A percentile compares a stretch with the other conserved stretches of the same genome.
These are phyloP conservation scores for Capillidium heterosporum DNA, from an alignment of 371 early-diverging fungal species.

Conservation along the genomic window DNA sequence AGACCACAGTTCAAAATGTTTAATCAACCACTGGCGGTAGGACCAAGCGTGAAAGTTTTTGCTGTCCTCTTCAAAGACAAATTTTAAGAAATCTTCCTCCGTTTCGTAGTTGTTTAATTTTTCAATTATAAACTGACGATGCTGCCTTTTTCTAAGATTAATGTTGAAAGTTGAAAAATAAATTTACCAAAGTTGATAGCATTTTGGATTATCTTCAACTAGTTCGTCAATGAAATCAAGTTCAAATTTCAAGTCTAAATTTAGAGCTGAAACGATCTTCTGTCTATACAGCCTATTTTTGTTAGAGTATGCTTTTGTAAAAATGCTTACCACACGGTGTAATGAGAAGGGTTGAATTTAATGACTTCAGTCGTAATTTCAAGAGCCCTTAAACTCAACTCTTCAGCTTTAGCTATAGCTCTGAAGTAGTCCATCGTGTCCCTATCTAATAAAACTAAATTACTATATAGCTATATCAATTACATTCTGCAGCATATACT, in stretches of 20 bases:
- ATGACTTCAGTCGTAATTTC: conserved; percentile 63
- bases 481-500: conserved; percentile 70
- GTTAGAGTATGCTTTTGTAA: not conserved
- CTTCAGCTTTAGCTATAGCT: conserved; percentile 47
- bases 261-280: conserved; percentile 42
- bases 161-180: not conserved
- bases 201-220: conserved; percentile 63
- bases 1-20: conserved; percentile 54
- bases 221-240: conserved; percentile 52
- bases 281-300: conserved; percentile 67
- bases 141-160: conserved; percentile 35
- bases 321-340: conserved; percentile 69
- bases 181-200: conserved; percentile 80
- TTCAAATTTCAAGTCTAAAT: conserved; percentile 42
- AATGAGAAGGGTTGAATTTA: conserved; percentile 75
- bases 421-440: conserved; percentile 80
- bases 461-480: not conserved
- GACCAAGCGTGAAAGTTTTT: conserved; percentile 98
- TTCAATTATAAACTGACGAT: conserved; percentile 69
- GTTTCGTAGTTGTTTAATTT: conserved; percentile 23
- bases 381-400: conserved; percentile 61
- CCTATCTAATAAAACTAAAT: conserved; percentile 22
- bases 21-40: conserved; percentile 84
- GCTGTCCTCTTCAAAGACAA: conserved; percentile 56
- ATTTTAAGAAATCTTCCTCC: conserved; percentile 51